Base-by-base conservation (phyloP, 176 grass and related monocot genomes). In the Phyllostachys edulis region DNA sequence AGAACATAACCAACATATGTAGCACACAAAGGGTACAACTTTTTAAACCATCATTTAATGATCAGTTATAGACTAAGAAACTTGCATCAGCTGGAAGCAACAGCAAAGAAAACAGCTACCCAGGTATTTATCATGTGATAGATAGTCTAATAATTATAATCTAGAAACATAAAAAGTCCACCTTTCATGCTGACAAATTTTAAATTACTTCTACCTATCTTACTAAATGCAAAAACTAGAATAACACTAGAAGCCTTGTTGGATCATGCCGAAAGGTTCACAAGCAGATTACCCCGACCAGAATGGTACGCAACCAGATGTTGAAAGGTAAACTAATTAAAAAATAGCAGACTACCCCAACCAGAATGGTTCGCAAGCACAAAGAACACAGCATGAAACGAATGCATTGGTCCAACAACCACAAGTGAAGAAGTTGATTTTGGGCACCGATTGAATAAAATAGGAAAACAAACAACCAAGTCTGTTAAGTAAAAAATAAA, bases 51-150 rank as follows among this genome's bases (percentile, higher is more conserved):
- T 1, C 4, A 59, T 59, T 37, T 10, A 59, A 59, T 59, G 3
- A 9, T 20, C 44, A 42, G 52, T 37, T 4, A 8, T 47, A 77
- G 38, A 77, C 27, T 42, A 76, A 36, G 2, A 0, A 85, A 59
- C n/a, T 68, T 69, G 16, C 46, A 57, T 68, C 49, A 21, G 37
- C 63, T 60, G 24, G 29, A 85, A 78, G 62, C 72, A 84, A 70
- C 52, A 78, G 18, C 55, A 59, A 23, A 39, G 0, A 68, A 17
- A 51, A 60, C 51, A 69, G 47, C 15, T 11, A 16, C 0, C 6
- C 1, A 38, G 23, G 60, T 27, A 76, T 18, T 27, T 15, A 2
- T 15, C 57, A 66, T 12, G 29, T 14, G 36, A 15, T 64, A 71
- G 10, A 65, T 16, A 64, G 27, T 17, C 4, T 17, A 8, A 49